These are phyloP conservation scores for Xylaria cubensis DNA, from an alignment of 495 filamentous ascomycete genomes.

Conservation along the genomic window DNA sequence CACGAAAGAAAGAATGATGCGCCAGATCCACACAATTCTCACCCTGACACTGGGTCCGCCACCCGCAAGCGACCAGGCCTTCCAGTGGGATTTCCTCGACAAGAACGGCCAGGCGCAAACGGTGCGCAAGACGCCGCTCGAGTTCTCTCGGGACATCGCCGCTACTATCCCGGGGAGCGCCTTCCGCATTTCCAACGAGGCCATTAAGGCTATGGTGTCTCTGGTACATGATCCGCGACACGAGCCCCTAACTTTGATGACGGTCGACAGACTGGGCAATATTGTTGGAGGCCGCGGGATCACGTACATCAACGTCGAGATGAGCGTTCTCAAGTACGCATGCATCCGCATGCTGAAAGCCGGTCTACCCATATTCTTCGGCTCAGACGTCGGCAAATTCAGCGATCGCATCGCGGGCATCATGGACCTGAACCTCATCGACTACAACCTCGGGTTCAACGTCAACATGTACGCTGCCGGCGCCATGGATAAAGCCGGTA, in stretches of 20 bases:
- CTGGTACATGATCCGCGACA: conserved; percentile 86
- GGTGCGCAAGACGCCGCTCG: conserved; percentile 65
- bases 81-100: conserved; percentile 81
- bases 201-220: conserved; percentile 69
- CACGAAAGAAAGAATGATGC: conserved; percentile 73
- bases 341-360: conserved; percentile 77
- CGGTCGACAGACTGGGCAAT: conserved; percentile 80
- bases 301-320: conserved; percentile 83
- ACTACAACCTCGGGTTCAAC: conserved; percentile 82
- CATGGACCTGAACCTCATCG: conserved; percentile 75
- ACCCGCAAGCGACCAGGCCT: conserved; percentile 67
- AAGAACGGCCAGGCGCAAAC: conserved; percentile 65
- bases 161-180: conserved; percentile 38
- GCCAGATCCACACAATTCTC: conserved; percentile 78
- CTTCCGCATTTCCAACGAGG: conserved; percentile 58
- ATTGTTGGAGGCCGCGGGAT: conserved; percentile 72
- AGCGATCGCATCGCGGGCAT: conserved; percentile 68
- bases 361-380: conserved; percentile 85
- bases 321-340: conserved; percentile 71
- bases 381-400: conserved; percentile 85
- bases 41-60: conserved; percentile 81
- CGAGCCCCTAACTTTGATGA: conserved; percentile 70
- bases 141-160: conserved; percentile 68
- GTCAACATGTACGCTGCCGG: conserved; percentile 58
- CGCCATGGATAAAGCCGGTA: conserved; percentile 70